A percentile compares a stretch with the other conserved stretches of the same genome.
phyloP scores from a whole-genome alignment of 306 rosid genomes.

The Clitoria ternatea region DNA sequence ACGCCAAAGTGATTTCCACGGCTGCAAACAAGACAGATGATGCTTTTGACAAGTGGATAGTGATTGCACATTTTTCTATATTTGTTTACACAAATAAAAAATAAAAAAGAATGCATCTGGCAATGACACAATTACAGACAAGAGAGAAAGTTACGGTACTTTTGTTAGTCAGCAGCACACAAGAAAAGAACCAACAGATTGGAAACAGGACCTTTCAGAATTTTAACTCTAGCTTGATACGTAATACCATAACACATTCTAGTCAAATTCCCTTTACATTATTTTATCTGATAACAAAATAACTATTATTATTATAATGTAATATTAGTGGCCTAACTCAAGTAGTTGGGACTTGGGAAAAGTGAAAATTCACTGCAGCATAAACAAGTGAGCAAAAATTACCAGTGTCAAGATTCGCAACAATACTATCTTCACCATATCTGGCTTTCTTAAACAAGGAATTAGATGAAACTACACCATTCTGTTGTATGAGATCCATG shows the following conservation, averaged over 20 bases:
- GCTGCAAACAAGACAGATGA: slow-evolving; percentile 20
- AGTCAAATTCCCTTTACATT: not conserved
- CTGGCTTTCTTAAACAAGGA: slow-evolving; percentile 54
- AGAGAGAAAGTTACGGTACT: slow-evolving; percentile 13
- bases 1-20: slow-evolving; percentile 22
- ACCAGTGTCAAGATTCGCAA: slow-evolving; percentile 71
- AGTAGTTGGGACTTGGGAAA: not conserved
- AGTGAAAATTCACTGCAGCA: not conserved
- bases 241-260: not conserved
- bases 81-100: not conserved
- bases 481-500: slow-evolving; percentile 42
- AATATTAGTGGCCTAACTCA: not conserved
- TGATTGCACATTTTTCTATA: slow-evolving; percentile 6
- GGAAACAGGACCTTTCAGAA: slow-evolving; percentile 12
- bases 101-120: not conserved
- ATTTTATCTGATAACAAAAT: not conserved
- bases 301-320: not conserved
- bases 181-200: slow-evolving; percentile 1
- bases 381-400: not conserved
- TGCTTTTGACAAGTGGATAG: slow-evolving; percentile 18
- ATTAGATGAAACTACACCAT: slow-evolving; percentile 19
- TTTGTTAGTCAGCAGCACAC: not conserved
- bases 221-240: slow-evolving; percentile 4
- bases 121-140: not conserved
- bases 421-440: slow-evolving; percentile 57